Conservation (phyloP, 1,284 basidiomycete species). For the Prillingera fragicola region DNA sequence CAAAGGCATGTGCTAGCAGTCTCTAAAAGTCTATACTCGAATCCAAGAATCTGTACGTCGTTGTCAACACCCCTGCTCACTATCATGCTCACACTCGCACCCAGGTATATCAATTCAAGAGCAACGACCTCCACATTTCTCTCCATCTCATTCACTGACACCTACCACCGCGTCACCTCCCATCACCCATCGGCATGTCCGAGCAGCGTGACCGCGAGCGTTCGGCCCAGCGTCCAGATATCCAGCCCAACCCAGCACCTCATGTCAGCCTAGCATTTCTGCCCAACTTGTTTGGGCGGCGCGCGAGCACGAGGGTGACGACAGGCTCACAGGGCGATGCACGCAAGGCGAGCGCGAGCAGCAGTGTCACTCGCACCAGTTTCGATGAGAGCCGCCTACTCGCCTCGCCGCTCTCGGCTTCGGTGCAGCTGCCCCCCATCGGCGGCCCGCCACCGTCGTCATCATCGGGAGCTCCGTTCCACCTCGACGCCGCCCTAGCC, state of each 20-base stretch:
- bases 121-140: too few species aligned
- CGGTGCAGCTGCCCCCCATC: not conserved
- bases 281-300: conserved; percentile 24
- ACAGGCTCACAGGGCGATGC: conserved; percentile 8
- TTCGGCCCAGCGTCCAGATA: conserved; percentile 20
- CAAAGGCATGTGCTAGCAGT: too few species aligned
- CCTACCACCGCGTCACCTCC: conserved; percentile 7
- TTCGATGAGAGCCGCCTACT: conserved; percentile 12
- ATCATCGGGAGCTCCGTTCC: conserved; percentile 20
- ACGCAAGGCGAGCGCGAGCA: conserved; percentile 9
- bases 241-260: conserved; percentile 4
- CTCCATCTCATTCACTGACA: not conserved
- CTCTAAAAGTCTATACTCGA: too few species aligned
- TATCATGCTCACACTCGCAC: too few species aligned
- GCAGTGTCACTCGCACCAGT: conserved; percentile 9
- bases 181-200: conserved; percentile 14
- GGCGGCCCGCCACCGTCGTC: too few species aligned
- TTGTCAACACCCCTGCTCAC: too few species aligned
- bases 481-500: conserved; percentile 30
- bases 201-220: conserved; percentile 23
- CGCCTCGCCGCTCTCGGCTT: conserved; percentile 2
- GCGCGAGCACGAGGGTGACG: conserved; percentile 12
- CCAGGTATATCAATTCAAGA: too few species aligned
- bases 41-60: too few species aligned
- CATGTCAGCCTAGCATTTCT: conserved; percentile 20